Evolutionary conservation across 805 yeast species (phyloP).

Genomic region (Yarrowia hollandica): DNA sequence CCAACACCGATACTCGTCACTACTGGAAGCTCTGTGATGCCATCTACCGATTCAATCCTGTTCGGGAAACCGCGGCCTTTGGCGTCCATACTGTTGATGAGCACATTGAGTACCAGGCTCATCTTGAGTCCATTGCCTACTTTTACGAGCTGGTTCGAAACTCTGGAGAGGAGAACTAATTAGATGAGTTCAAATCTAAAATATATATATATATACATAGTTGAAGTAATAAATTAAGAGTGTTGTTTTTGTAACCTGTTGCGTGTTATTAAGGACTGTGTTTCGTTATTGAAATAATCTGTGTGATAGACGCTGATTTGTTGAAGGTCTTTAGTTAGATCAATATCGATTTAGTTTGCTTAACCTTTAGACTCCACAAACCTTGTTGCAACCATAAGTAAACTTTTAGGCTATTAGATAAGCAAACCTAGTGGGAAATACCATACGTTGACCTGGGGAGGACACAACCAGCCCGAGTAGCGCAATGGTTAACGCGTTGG

Average conservation of each 20-base stretch:
- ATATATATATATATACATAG: background rate
- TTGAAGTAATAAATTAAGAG: background rate
- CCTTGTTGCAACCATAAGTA: background rate
- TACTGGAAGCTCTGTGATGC: slow-evolving; percentile 62
- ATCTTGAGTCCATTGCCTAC: slow-evolving; percentile 45
- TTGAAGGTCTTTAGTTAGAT: too few species aligned
- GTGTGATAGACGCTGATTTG: too few species aligned
- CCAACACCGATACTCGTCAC: slow-evolving; percentile 66
- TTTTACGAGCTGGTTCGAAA: slow-evolving; percentile 40
- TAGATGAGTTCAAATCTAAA: background rate
- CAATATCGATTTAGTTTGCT: too few species aligned
- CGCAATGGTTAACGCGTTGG: slow-evolving; percentile 29
- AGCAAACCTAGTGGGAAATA: background rate
- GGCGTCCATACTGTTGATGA: slow-evolving; percentile 63
- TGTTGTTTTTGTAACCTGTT: background rate
- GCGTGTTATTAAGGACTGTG: too few species aligned
- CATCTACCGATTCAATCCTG: slow-evolving; percentile 60
- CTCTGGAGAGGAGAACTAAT: background rate
- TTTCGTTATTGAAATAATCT: too few species aligned
- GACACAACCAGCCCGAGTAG: slow-evolving; percentile 17
- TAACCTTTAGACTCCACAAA: background rate
- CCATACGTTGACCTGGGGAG: background rate
- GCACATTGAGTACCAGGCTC: slow-evolving; percentile 51
- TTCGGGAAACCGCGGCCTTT: slow-evolving; percentile 36
- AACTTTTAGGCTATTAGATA: background rate